These are phyloP conservation scores for Pyrenula aspistea DNA, from an alignment of 495 filamentous ascomycete genomes.

Conservation along the genomic window DNA sequence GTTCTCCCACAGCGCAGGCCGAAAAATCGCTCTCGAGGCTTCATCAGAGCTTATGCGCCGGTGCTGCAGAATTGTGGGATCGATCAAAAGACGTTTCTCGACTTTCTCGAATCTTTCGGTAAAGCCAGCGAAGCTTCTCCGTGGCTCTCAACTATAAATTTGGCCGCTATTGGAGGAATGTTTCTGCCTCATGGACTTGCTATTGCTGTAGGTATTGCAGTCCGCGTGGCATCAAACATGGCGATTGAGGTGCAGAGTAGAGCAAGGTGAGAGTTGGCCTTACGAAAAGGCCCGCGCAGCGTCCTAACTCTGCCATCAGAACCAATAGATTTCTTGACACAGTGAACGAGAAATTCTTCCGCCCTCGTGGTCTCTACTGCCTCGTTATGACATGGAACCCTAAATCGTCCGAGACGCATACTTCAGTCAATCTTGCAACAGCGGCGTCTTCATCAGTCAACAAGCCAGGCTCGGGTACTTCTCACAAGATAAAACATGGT, in stretches of 20 bases:
- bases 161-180: constrained; percentile 24
- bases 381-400: constrained; percentile 50
- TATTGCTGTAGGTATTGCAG: constrained; percentile 29
- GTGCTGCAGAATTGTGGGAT: constrained; percentile 35
- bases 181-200: constrained; percentile 27
- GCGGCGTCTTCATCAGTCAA: constrained; percentile 15
- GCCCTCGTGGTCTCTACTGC: constrained; percentile 45
- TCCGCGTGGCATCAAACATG: constrained; percentile 27
- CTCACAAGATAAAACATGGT: constrained; percentile 21
- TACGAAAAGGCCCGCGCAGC: not conserved
- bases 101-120: constrained; percentile 40
- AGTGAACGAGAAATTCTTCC: constrained; percentile 46
- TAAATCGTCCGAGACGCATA: constrained; percentile 15
- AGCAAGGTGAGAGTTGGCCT: constrained; percentile 11
- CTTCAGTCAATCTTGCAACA: constrained; percentile 19
- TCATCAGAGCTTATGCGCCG: constrained; percentile 40
- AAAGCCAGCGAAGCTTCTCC: constrained; percentile 23
- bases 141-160: constrained; percentile 29
- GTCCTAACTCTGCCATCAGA: constrained; percentile 15
- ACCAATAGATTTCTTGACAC: constrained; percentile 42
- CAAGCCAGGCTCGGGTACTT: constrained; percentile 1
- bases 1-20: constrained; percentile 39
- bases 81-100: constrained; percentile 36
- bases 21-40: constrained; percentile 26
- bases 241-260: constrained; percentile 31